Evolutionary conservation across 139 green algal species (phyloP).

Genomic region (Limnomonas spitsbergensis): DNA sequence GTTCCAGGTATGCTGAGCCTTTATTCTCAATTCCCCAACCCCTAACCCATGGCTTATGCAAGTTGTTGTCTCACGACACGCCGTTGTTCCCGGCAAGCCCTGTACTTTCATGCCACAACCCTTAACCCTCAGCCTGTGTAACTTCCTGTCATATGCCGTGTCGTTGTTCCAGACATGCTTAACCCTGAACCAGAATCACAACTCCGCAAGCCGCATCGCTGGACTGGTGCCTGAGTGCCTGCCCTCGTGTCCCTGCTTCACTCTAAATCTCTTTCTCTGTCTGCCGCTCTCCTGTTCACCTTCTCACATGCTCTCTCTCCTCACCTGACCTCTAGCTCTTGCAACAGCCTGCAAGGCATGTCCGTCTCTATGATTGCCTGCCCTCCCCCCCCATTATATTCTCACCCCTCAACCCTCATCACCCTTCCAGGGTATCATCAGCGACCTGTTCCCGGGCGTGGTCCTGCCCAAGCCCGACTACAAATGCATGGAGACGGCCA

Average conservation of each 20-base stretch:
- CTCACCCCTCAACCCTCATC: constrained; percentile 15
- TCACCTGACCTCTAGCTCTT: constrained; percentile 33
- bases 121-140: too few relatives aligned
- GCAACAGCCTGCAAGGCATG: too few relatives aligned
- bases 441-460: constrained; percentile 73
- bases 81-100: too few relatives aligned
- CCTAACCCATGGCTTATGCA: neutral
- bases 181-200: too few relatives aligned
- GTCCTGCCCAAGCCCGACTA: constrained; percentile 62
- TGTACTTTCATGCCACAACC: too few relatives aligned
- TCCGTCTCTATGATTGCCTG: too few relatives aligned
- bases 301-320: constrained; percentile 6
- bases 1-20: constrained; percentile 28
- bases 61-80: too few relatives aligned
- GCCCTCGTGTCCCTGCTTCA: constrained; percentile 19
- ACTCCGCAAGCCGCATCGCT: too few relatives aligned
- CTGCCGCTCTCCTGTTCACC: too few relatives aligned
- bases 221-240: too few relatives aligned
- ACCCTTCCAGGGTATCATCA: constrained; percentile 57
- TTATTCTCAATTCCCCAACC: neutral
- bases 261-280: neutral
- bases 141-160: too few relatives aligned
- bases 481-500: constrained; percentile 45
- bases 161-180: too few relatives aligned
- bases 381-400: constrained; percentile 5